Evolutionary conservation across 768 basidiomycete species (phyloP).

Genomic region (Lentinus tigrinus): DNA sequence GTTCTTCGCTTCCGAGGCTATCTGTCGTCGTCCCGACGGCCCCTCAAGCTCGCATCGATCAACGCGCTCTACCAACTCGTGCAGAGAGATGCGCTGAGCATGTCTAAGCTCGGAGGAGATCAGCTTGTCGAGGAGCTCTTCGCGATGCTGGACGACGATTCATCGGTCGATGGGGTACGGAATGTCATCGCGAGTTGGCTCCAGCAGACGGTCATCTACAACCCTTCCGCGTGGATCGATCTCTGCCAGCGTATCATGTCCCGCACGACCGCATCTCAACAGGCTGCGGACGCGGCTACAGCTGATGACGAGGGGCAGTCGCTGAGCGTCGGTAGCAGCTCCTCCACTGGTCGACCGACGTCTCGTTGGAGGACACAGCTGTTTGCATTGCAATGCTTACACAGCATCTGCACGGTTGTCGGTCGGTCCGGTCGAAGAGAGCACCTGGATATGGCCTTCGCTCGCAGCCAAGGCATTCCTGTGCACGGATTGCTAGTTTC

Average conservation of each 20-base stretch:
- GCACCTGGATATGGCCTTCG: constrained; percentile 78
- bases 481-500: constrained; percentile 70
- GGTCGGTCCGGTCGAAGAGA: constrained; percentile 71
- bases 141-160: constrained; percentile 92
- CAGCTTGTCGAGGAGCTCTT: constrained; percentile 92
- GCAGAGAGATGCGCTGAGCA: constrained; percentile 87
- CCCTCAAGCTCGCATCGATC: constrained; percentile 91
- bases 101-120: constrained; percentile 94
- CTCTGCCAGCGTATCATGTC: constrained; percentile 97
- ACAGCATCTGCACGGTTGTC: constrained; percentile 81
- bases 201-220: constrained; percentile 87
- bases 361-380: constrained; percentile 96
- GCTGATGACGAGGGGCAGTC: constrained; percentile 95
- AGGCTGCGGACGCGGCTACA: constrained; percentile 58
- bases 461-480: constrained; percentile 57
- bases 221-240: constrained; percentile 98
- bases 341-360: constrained; percentile 47
- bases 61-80: constrained; percentile 96
- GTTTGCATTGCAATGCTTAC: constrained; percentile 90
- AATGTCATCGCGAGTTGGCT: constrained; percentile 95
- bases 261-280: constrained; percentile 82
- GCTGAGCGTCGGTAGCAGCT: constrained; percentile 59
- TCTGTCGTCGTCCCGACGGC: constrained; percentile 76
- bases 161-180: constrained; percentile 88
- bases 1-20: constrained; percentile 77